A percentile compares a stretch with the other conserved stretches of the same genome.
Evolutionary conservation across 306 rosid genomes (phyloP).

Genomic region (Cucumis sativus): Cucumber_9930_V3 NC_026657.2:8242501-8243000

Average conservation of each 20-base stretch:
- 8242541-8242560: conserved; percentile 87
- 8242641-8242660: background rate
- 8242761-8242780: background rate
- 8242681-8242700: background rate
- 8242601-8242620: conserved; percentile 93
- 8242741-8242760: background rate
- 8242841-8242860: background rate
- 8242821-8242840: background rate
- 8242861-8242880: conserved; percentile 28
- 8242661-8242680: background rate
- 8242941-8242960: conserved; percentile 60
- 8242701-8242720: background rate
- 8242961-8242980: conserved; percentile 56
- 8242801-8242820: background rate
- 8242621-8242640: conserved; percentile 9
- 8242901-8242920: conserved; percentile 94
- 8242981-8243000: conserved; percentile 47
- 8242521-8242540: conserved; percentile 80
- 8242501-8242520: conserved; percentile 96
- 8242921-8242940: conserved; percentile 73
- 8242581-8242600: conserved; percentile 85
- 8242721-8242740: background rate
- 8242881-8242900: conserved; percentile 93
- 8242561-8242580: conserved; percentile 72
- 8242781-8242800: background rate